A percentile compares a stretch with the other conserved stretches of the same genome.
These are phyloP conservation scores for Haberlea rhodopensis DNA, from an alignment of 257 asterid species.

Conservation along the genomic window DNA sequence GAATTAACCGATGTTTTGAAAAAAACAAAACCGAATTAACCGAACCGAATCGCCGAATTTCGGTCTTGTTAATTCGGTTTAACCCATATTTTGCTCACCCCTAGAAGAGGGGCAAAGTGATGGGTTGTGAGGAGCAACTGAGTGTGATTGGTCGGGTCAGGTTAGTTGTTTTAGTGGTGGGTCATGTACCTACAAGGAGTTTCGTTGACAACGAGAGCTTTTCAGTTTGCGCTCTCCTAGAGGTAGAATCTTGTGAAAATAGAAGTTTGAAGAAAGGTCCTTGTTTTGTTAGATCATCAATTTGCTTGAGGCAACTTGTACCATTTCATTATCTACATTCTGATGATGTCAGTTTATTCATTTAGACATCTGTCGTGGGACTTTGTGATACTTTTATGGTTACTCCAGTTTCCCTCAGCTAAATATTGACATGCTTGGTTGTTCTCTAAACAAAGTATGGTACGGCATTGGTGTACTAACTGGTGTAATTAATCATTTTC, in stretches of 20 bases:
- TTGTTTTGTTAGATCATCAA: neutral
- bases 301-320: neutral
- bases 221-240: neutral
- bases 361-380: neutral
- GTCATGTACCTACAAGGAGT: too few relatives aligned
- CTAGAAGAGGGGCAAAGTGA: too few relatives aligned
- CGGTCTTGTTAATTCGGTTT: too few relatives aligned
- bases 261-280: neutral
- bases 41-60: too few relatives aligned
- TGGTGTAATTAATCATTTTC: neutral
- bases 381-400: neutral
- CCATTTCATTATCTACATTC: neutral
- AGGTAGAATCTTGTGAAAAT: neutral
- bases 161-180: too few relatives aligned
- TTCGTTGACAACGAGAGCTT: too few relatives aligned
- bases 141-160: too few relatives aligned
- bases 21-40: too few relatives aligned
- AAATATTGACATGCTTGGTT: neutral
- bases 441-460: neutral
- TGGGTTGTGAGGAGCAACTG: too few relatives aligned
- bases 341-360: neutral
- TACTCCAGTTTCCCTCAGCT: neutral
- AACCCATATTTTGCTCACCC: too few relatives aligned
- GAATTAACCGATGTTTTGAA: too few relatives aligned
- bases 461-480: neutral